These are phyloP conservation scores for Vachellia collinsii DNA, from an alignment of 306 rosid species.

Conservation along the genomic window DNA sequence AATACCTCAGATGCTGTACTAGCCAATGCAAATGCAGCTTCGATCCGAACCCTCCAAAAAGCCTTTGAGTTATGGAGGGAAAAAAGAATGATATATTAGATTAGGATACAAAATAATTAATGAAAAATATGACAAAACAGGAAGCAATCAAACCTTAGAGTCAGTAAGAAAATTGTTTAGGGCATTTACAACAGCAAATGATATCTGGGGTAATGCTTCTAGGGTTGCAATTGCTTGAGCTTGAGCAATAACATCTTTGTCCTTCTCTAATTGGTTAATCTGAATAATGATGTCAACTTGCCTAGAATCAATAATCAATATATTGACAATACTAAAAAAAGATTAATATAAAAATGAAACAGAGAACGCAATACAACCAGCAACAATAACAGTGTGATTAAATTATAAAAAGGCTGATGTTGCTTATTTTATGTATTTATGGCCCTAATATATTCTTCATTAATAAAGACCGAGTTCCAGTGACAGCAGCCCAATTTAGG, in stretches of 20 bases:
- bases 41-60: slow-evolving; percentile 91
- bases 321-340: slow-evolving; percentile 11
- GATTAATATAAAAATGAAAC: background rate
- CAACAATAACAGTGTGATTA: slow-evolving; percentile 22
- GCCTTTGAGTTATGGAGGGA: slow-evolving; percentile 55
- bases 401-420: background rate
- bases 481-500: background rate
- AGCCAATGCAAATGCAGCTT: slow-evolving; percentile 97
- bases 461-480: slow-evolving; percentile 1
- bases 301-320: slow-evolving; percentile 40
- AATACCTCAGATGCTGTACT: slow-evolving; percentile 91
- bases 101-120: slow-evolving; percentile 19
- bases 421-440: slow-evolving; percentile 16
- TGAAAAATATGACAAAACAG: slow-evolving; percentile 17
- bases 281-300: slow-evolving; percentile 46
- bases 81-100: slow-evolving; percentile 30
- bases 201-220: slow-evolving; percentile 74
- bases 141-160: slow-evolving; percentile 70
- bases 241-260: slow-evolving; percentile 95
- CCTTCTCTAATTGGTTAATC: slow-evolving; percentile 98
- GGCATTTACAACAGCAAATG: slow-evolving; percentile 88
- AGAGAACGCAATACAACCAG: slow-evolving; percentile 12
- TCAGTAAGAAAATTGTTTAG: slow-evolving; percentile 83
- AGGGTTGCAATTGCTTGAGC: slow-evolving; percentile 87
- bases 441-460: background rate